These are phyloP conservation scores for Saprolegnia parasitica DNA, from an alignment of 352 stramenopile species.

Conservation along the genomic window DNA sequence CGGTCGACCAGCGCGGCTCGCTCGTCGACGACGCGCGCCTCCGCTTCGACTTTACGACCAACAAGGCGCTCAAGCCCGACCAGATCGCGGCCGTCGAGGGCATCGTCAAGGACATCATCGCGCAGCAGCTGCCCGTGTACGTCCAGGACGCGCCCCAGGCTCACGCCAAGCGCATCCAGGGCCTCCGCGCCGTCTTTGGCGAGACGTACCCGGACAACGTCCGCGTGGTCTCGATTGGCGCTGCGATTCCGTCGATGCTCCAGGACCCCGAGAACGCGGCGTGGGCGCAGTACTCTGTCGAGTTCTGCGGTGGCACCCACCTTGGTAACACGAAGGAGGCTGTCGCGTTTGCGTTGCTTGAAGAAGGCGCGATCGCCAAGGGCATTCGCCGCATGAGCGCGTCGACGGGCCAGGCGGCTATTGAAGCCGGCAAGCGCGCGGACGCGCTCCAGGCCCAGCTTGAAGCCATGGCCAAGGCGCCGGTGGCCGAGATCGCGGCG, in stretches of 20 bases:
- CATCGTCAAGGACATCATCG: conserved; percentile 86
- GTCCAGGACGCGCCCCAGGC: conserved; percentile 89
- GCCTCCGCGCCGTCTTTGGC: conserved; percentile 97
- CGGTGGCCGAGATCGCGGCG: conserved; percentile 73
- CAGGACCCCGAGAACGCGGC: conserved; percentile 83
- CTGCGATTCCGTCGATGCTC: conserved; percentile 64
- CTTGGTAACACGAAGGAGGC: conserved; percentile 95
- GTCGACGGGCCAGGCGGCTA: conserved; percentile 87
- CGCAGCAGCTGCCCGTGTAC: conserved; percentile 88
- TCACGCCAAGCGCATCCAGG: conserved; percentile 92
- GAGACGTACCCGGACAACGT: conserved; percentile 99
- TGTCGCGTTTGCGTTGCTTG: conserved; percentile 95
- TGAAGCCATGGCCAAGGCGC: conserved; percentile 66
- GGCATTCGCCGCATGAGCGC: conserved; percentile 95
- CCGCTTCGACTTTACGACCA: conserved; percentile 98
- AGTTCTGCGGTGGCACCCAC: conserved; percentile 99
- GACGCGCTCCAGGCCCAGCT: conserved; percentile 73
- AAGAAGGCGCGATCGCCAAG: conserved; percentile 96
- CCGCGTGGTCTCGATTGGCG: conserved; percentile 94
- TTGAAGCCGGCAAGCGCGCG: conserved; percentile 81
- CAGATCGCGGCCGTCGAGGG: conserved; percentile 60
- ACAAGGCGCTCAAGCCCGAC: conserved; percentile 90
- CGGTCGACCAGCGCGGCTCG: conserved; percentile 96
- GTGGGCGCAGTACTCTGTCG: conserved; percentile 92
- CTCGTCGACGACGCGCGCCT: conserved; percentile 96